phyloP scores from a whole-genome alignment of 106 monocot genomes.

The Xerophyta viscosa region DNA sequence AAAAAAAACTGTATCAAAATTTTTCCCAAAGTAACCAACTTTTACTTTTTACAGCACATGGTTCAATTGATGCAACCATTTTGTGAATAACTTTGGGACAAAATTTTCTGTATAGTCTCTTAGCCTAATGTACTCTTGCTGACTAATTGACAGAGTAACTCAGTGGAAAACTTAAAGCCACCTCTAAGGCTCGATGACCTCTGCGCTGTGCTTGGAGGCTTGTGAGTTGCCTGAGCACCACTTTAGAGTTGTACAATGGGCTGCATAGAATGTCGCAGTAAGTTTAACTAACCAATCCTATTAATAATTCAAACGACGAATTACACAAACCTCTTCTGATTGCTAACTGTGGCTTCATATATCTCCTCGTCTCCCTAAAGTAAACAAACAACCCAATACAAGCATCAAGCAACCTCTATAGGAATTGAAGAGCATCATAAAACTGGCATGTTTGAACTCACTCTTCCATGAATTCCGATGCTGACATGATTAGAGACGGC shows the following conservation, averaged over 20 bases:
- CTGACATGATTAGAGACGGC: conserved; percentile 59
- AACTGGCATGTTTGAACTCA: conserved; percentile 11
- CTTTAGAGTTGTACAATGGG: conserved; percentile 61
- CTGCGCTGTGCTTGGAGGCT: conserved; percentile 77
- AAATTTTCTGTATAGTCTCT: too few relatives aligned
- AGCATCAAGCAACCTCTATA: not conserved
- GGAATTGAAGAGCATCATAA: too few relatives aligned
- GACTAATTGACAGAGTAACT: too few relatives aligned
- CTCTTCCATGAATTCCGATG: conserved; percentile 76
- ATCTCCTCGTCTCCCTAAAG: conserved; percentile 92
- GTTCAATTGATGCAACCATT: too few relatives aligned
- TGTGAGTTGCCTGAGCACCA: conserved; percentile 75
- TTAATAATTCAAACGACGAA: not conserved
- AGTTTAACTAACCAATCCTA: not conserved
- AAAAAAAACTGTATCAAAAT: too few relatives aligned
- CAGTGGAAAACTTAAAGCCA: not conserved
- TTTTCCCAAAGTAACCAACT: too few relatives aligned
- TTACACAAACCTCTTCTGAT: conserved; percentile 50
- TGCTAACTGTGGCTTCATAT: conserved; percentile 73
- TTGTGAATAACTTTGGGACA: too few relatives aligned
- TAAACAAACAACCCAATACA: not conserved
- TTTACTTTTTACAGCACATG: too few relatives aligned
- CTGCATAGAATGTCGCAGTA: conserved; percentile 27
- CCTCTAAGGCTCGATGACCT: conserved; percentile 82
- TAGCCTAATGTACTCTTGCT: too few relatives aligned